Evolutionary conservation across 176 grass and related monocot species (phyloP).

Genomic region (Poa pratensis): DNA sequence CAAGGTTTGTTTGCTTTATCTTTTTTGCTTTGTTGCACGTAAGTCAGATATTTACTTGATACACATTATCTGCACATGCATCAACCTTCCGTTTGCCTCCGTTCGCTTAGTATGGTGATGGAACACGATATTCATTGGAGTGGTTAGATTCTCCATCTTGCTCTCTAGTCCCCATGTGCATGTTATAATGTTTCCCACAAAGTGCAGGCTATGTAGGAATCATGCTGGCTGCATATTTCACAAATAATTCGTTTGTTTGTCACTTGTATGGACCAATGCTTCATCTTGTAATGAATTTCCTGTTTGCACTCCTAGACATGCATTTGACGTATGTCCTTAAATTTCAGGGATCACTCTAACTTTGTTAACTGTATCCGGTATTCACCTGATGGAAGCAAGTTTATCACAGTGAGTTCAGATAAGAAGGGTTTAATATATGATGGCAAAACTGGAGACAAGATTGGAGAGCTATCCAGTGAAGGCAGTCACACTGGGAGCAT

Average conservation of each 20-base stretch:
- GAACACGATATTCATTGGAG: constrained; percentile 3
- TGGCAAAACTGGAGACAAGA: constrained; percentile 92
- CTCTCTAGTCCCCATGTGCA: constrained; percentile 3
- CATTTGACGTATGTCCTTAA: constrained; percentile 28
- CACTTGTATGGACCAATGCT: not conserved
- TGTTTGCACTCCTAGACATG: constrained; percentile 15
- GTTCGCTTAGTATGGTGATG: constrained; percentile 13
- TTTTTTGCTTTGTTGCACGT: not conserved
- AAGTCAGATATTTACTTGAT: constrained; percentile 32
- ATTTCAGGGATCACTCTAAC: constrained; percentile 91
- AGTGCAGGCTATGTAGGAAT: constrained; percentile 8
- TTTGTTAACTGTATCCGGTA: constrained; percentile 94
- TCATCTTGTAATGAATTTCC: constrained; percentile 31
- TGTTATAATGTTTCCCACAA: not conserved
- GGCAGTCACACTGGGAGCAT: constrained; percentile 85
- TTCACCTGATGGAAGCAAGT: constrained; percentile 96
- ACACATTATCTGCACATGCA: not conserved
- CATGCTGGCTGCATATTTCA: constrained; percentile 39
- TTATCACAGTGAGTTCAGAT: constrained; percentile 96
- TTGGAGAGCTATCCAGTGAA: constrained; percentile 77
- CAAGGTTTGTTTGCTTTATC: constrained; percentile 24
- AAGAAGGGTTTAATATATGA: constrained; percentile 94
- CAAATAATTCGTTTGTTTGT: not conserved
- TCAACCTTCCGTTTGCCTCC: constrained; percentile 27
- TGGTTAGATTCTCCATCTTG: not conserved